phyloP scores from a whole-genome alignment of 495 filamentous ascomycete genomes.

The Sordaria brevicollis region DNA sequence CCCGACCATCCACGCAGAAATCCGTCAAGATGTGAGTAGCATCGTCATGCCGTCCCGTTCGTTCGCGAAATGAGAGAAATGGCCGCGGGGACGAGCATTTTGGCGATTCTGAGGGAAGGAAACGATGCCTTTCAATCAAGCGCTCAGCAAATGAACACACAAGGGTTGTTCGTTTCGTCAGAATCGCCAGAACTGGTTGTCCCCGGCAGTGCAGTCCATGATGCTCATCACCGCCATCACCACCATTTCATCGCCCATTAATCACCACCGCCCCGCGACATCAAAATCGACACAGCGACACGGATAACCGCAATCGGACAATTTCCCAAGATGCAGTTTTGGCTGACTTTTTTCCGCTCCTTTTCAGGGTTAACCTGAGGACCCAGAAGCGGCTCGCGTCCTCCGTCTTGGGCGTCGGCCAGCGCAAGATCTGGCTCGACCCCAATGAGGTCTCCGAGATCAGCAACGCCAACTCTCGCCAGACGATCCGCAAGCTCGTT shows the following conservation, averaged over 20 bases:
- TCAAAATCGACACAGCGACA: neutral
- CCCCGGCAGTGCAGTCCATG: neutral
- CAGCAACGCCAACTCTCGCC: conserved; percentile 99
- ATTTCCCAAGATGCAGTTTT: neutral
- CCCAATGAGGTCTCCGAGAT: conserved; percentile 99
- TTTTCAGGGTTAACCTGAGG: conserved; percentile 91
- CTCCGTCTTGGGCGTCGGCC: conserved; percentile 93
- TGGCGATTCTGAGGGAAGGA: neutral
- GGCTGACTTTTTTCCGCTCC: conserved; percentile 25
- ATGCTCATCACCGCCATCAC: conserved; percentile 1
- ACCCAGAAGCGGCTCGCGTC: conserved; percentile 99
- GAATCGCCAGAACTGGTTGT: neutral
- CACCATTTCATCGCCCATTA: neutral
- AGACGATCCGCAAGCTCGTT: conserved; percentile 99
- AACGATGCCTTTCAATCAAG: conserved; percentile 2
- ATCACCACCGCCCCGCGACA: conserved; percentile 3
- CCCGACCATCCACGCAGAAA: conserved; percentile 35
- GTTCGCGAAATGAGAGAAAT: neutral
- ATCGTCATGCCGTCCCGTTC: conserved; percentile 1
- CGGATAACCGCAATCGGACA: conserved; percentile 2
- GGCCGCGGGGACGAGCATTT: neutral
- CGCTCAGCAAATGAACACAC: conserved; percentile 1
- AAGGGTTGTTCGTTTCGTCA: conserved; percentile 1
- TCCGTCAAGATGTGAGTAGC: conserved; percentile 46
- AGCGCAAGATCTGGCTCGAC: conserved; percentile 99